These are phyloP conservation scores for Ramichloridium luteum DNA, from an alignment of 2,329 filamentous ascomycete species.

Conservation along the genomic window DNA sequence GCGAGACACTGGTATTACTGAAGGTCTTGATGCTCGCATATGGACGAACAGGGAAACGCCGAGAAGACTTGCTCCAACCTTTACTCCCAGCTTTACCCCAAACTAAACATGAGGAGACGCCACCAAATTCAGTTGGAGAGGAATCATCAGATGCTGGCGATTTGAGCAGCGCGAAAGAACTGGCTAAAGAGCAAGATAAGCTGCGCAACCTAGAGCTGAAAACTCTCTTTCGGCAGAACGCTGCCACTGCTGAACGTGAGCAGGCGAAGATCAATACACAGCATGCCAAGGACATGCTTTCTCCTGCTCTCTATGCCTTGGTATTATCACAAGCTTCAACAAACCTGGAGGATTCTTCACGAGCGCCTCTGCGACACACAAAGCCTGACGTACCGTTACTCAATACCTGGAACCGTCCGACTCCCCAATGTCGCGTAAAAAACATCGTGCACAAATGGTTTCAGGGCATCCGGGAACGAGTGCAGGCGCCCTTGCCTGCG, in stretches of 20 bases:
- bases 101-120: neutral
- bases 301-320: too few species aligned
- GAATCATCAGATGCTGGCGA: slow-evolving; percentile 1
- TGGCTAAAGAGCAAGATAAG: neutral
- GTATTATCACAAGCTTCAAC: too few species aligned
- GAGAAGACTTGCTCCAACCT: slow-evolving; percentile 34
- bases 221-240: slow-evolving; percentile 19
- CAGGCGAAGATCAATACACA: slow-evolving; percentile 23
- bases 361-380: slow-evolving; percentile 12
- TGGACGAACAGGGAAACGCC: slow-evolving; percentile 42
- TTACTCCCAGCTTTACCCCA: slow-evolving; percentile 7
- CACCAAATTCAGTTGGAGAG: slow-evolving; percentile 1
- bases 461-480: slow-evolving; percentile 28
- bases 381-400: slow-evolving; percentile 27
- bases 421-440: slow-evolving; percentile 32
- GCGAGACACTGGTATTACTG: slow-evolving; percentile 38
- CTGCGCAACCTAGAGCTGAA: neutral
- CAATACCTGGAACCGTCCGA: slow-evolving; percentile 35
- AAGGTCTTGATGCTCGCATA: slow-evolving; percentile 45
- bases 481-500: slow-evolving; percentile 34
- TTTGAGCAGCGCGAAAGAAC: neutral
- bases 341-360: too few species aligned
- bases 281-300: slow-evolving; percentile 22
- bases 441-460: slow-evolving; percentile 35
- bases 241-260: slow-evolving; percentile 1